These are phyloP conservation scores for Nicotiana undulata DNA, from an alignment of 257 asterid genomes.

Conservation along the genomic window DNA sequence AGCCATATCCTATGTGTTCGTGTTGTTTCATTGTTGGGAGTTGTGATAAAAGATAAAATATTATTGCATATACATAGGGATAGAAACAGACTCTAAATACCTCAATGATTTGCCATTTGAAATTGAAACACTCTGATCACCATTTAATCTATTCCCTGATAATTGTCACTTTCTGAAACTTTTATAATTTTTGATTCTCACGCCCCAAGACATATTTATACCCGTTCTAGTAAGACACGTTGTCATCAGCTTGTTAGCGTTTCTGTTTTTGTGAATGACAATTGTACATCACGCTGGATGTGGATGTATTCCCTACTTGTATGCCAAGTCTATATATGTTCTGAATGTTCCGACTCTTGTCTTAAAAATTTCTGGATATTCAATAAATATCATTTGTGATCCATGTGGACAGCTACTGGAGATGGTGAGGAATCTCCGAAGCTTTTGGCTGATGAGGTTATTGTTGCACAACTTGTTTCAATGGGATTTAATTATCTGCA, in stretches of 20 bases:
- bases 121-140: background rate
- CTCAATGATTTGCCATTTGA: background rate
- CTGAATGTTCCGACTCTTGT: no score
- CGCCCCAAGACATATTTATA: background rate
- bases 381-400: conserved; percentile 8
- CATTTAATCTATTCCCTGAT: background rate
- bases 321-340: background rate
- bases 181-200: background rate
- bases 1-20: background rate
- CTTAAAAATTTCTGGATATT: background rate
- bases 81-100: background rate
- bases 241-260: background rate
- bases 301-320: background rate
- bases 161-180: background rate
- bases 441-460: conserved; percentile 46
- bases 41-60: background rate
- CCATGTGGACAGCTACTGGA: conserved; percentile 34
- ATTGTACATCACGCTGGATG: no score
- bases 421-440: conserved; percentile 22
- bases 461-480: conserved; percentile 69
- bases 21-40: background rate
- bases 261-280: background rate
- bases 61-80: no score
- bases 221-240: no score
- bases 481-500: conserved; percentile 84